Evolutionary conservation across 2,329 filamentous ascomycete genomes (phyloP).

Genomic region (Didymella exigua): DNA sequence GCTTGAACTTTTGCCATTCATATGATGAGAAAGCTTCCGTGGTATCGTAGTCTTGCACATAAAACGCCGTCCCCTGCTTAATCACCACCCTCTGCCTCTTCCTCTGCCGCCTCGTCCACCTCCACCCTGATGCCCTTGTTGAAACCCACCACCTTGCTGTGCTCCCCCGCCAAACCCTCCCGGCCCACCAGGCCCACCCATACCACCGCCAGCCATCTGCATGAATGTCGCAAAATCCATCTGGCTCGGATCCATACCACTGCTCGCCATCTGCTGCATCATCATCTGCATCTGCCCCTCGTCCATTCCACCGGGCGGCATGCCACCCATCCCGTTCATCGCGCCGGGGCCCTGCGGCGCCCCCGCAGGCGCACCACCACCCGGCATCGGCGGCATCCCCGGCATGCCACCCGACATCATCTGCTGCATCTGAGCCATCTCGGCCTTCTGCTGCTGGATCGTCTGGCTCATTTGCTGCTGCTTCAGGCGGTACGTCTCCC

Average conservation of each 20-base stretch:
- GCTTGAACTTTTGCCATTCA: conserved; percentile 1
- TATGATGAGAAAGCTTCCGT: conserved; percentile 15
- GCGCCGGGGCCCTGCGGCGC: conserved; percentile 40
- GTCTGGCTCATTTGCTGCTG: conserved; percentile 80
- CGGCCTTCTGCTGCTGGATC: conserved; percentile 78
- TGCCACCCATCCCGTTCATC: conserved; percentile 30
- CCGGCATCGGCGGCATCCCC: conserved; percentile 33
- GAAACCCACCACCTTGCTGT: conserved; percentile 36
- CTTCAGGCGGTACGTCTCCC: conserved; percentile 91
- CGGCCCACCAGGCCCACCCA: conserved; percentile 29
- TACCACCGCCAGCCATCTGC: conserved; percentile 43
- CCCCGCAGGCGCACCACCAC: conserved; percentile 26
- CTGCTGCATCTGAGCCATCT: conserved; percentile 65
- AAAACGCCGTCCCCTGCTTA: conserved; percentile 20
- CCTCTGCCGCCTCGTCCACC: conserved; percentile 28
- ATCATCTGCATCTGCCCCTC: conserved; percentile 64
- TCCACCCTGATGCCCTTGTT: conserved; percentile 38
- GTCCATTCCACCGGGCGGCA: conserved; percentile 50
- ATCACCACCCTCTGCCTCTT: conserved; percentile 32
- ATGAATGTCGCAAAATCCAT: conserved; percentile 45
- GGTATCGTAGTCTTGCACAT: conserved; percentile 26
- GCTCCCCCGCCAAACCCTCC: conserved; percentile 26
- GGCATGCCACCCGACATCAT: conserved; percentile 55
- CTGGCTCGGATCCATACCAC: conserved; percentile 50
- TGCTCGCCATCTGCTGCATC: conserved; percentile 60